A percentile compares a stretch with the other conserved stretches of the same genome.
These are phyloP conservation scores for Quercus tomentella DNA, from an alignment of 331 rosid species.

Conservation along the genomic window DNA sequence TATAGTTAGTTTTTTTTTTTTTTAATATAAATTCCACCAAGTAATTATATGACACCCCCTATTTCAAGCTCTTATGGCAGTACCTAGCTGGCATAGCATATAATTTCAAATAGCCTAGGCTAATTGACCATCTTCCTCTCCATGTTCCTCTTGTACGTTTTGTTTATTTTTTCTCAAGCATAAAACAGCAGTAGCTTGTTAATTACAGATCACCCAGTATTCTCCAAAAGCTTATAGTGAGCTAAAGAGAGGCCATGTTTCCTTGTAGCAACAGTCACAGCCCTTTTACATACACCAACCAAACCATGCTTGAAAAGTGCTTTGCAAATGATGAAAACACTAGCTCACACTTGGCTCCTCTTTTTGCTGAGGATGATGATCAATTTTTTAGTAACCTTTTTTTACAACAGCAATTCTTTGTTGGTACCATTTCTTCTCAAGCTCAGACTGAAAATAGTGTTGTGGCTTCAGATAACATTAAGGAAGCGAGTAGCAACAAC, in stretches of 20 bases:
- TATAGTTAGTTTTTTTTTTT: too few species aligned
- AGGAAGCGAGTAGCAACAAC: background rate
- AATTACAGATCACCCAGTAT: background rate
- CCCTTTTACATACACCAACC: background rate
- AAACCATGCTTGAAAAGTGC: background rate
- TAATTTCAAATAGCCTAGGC: background rate
- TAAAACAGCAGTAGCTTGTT: background rate
- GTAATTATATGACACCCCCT: background rate
- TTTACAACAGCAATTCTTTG: conserved; percentile 29
- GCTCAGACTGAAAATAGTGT: conserved; percentile 2
- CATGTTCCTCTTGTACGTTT: background rate
- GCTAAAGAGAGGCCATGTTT: conserved; percentile 17
- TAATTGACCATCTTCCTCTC: background rate
- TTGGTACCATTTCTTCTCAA: background rate
- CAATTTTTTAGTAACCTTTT: conserved; percentile 31
- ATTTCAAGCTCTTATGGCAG: background rate
- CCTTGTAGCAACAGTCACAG: conserved; percentile 14
- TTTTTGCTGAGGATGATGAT: conserved; percentile 25
- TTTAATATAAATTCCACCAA: background rate
- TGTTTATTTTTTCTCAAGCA: background rate
- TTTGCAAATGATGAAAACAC: background rate
- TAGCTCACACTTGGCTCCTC: conserved; percentile 7
- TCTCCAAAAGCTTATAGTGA: background rate
- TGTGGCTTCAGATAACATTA: background rate
- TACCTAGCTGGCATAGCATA: background rate